phyloP scores from a whole-genome alignment of 2,329 filamentous ascomycete species.

The Fusarium verrucosum region DNA sequence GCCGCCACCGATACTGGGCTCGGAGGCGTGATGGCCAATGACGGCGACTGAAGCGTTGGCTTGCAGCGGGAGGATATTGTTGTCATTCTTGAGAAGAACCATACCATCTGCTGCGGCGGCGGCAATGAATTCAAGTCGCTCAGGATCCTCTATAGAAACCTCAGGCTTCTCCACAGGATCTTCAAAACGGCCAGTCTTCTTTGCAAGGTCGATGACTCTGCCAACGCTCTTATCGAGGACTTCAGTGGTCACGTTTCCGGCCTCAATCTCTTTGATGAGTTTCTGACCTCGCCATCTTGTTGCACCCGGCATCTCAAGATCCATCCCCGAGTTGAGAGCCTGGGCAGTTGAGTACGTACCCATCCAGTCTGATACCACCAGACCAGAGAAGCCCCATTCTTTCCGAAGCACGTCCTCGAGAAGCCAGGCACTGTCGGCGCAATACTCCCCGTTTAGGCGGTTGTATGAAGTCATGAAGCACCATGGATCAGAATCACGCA shows the following conservation, averaged over 20 bases:
- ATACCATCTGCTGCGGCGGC: background rate
- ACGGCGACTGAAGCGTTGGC: background rate
- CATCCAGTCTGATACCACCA: conserved; percentile 10
- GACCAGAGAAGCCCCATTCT: background rate
- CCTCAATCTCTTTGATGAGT: background rate
- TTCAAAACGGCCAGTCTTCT: background rate
- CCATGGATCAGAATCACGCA: conserved; percentile 11
- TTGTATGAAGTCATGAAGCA: conserved; percentile 18
- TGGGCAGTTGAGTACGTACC: conserved; percentile 8
- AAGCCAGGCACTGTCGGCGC: background rate
- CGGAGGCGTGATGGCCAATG: background rate
- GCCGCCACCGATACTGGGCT: background rate
- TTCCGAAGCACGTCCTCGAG: background rate
- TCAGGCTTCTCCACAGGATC: background rate
- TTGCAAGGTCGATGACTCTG: background rate
- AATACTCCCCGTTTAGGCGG: background rate
- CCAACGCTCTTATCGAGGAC: background rate
- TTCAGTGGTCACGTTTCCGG: background rate
- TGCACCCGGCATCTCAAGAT: conserved; percentile 10
- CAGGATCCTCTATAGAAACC: background rate
- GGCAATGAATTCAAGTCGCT: background rate
- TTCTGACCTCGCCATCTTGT: background rate
- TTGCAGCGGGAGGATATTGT: background rate
- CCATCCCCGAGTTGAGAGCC: background rate
- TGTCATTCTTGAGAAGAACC: conserved; percentile 1